These are phyloP conservation scores for Verticillium nonalfalfae DNA, from an alignment of 2,329 filamentous ascomycete species.

Conservation along the genomic window DNA sequence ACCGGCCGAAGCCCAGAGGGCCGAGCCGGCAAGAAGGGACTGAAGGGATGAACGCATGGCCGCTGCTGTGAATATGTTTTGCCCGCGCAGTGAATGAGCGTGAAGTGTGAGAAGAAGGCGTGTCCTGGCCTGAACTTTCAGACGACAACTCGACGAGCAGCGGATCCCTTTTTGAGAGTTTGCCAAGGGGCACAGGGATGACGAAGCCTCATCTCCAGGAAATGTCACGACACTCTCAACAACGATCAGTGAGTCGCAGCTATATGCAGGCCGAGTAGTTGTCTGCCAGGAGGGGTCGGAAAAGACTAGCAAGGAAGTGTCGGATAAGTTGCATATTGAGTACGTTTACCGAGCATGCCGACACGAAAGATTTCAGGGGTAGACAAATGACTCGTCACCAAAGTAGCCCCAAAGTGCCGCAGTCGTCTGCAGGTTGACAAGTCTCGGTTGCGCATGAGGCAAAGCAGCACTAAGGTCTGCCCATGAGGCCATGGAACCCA, in stretches of 20 bases:
- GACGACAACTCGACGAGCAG: neutral
- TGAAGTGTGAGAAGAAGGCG: neutral
- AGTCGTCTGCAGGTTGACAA: neutral
- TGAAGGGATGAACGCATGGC: neutral
- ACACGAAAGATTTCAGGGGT: neutral
- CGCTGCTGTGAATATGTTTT: neutral
- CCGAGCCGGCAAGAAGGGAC: neutral
- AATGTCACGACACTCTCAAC: neutral
- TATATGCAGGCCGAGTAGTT: neutral
- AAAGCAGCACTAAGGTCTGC: neutral
- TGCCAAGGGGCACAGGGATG: neutral
- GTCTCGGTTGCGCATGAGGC: neutral
- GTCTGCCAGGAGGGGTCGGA: neutral
- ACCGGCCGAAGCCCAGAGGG: slow-evolving; percentile 4
- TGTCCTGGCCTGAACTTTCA: neutral
- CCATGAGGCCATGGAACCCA: neutral
- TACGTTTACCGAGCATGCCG: neutral
- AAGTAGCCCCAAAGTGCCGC: neutral
- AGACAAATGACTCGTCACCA: neutral
- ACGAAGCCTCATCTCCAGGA: neutral
- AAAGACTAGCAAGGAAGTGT: neutral
- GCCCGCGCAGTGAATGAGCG: neutral
- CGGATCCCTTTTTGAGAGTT: neutral
- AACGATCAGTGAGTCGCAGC: neutral
- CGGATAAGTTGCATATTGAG: neutral